Percentiles rank a stretch among this genome's conserved stretches.
These are phyloP conservation scores for Solanum verrucosum DNA, from an alignment of 257 asterid species.

Conservation along the genomic window DNA sequence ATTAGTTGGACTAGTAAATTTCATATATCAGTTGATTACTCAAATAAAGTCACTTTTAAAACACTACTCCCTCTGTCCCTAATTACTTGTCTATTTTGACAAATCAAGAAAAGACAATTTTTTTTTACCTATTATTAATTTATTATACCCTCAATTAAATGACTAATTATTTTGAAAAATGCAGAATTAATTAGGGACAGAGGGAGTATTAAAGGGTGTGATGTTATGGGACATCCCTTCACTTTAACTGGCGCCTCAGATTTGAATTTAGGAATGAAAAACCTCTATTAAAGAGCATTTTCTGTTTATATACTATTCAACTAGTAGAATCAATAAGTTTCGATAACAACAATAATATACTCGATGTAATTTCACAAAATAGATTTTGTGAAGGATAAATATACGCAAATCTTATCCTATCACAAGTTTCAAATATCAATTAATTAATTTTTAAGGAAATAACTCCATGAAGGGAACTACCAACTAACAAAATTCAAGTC, in stretches of 20 bases:
- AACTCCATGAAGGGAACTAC: neutral
- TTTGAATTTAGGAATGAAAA: neutral
- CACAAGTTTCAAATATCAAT: neutral
- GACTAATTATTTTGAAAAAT: too few species aligned
- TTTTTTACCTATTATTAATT: too few species aligned
- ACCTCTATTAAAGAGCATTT: neutral
- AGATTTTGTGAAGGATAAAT: too few species aligned
- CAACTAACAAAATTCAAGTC: neutral
- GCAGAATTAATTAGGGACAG: too few species aligned
- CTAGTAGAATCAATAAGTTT: neutral
- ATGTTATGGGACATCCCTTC: too few species aligned
- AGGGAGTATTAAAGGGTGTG: too few species aligned
- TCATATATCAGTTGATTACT: neutral
- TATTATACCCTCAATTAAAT: too few species aligned
- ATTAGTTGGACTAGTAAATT: neutral
- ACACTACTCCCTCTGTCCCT: neutral
- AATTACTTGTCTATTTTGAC: too few species aligned
- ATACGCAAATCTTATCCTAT: too few species aligned
- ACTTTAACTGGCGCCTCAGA: too few species aligned
- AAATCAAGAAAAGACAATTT: too few species aligned
- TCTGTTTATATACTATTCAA: rapidly evolving
- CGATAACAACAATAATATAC: neutral
- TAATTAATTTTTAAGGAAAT: neutral
- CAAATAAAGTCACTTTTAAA: neutral
- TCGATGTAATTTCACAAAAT: rapidly evolving